Conservation (phyloP, 352 stramenopile genomes). For the Phytopythium kandeliae region DNA sequence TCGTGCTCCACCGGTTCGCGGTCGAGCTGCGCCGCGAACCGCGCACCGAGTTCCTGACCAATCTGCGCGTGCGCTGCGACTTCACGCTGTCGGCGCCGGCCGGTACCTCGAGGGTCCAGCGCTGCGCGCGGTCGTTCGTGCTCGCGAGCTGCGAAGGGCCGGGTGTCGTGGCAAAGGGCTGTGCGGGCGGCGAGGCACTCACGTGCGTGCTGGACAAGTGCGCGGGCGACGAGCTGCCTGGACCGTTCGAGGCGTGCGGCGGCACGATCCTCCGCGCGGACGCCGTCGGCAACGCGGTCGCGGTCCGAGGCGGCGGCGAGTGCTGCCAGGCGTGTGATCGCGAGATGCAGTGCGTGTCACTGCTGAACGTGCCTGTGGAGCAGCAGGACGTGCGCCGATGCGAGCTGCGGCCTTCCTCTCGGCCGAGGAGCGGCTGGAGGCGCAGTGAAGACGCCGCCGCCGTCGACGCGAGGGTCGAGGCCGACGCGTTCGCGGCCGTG, state of each 20-base stretch:
- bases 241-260: slow-evolving; percentile 26
- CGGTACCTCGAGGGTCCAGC: slow-evolving; percentile 15
- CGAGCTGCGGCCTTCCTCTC: slow-evolving; percentile 24
- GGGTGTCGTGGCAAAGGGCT: slow-evolving; percentile 19
- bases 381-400: slow-evolving; percentile 54
- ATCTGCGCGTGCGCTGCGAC: slow-evolving; percentile 37
- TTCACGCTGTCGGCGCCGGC: slow-evolving; percentile 50
- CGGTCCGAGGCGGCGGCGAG: slow-evolving; percentile 14
- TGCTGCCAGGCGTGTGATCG: slow-evolving; percentile 46
- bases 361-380: slow-evolving; percentile 33
- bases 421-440: too few relatives aligned
- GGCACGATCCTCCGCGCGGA: slow-evolving; percentile 21
- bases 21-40: slow-evolving; percentile 42
- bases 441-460: not conserved
- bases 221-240: slow-evolving; percentile 11
- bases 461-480: not conserved
- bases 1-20: slow-evolving; percentile 36
- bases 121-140: slow-evolving; percentile 34
- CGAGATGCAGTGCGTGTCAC: slow-evolving; percentile 27
- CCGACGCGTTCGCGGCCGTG: not conserved
- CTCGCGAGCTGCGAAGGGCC: slow-evolving; percentile 58
- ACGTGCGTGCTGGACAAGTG: slow-evolving; percentile 24
- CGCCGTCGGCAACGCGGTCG: slow-evolving; percentile 18
- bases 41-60: slow-evolving; percentile 28
- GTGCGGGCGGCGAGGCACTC: not conserved